phyloP scores from a whole-genome alignment of 176 grass and related monocot genomes.

The Tillandsia fasciculata region DNA sequence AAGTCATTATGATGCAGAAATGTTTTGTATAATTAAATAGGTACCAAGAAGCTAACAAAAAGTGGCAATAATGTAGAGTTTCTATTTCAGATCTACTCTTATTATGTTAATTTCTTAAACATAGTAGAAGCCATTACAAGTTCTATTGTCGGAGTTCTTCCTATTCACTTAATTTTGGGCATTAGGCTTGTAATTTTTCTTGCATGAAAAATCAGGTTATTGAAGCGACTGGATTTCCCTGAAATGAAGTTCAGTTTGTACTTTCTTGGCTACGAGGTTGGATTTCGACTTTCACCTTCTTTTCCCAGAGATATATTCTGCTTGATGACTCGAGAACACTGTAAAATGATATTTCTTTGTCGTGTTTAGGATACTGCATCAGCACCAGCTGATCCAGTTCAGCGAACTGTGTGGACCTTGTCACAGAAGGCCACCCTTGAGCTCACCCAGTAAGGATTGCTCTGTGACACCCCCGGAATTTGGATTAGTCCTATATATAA shows the following conservation, averaged over 20 bases:
- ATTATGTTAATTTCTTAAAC: too few species aligned
- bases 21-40: too few species aligned
- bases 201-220: conserved; percentile 40
- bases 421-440: conserved; percentile 89
- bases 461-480: too few species aligned
- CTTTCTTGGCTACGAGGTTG: conserved; percentile 91
- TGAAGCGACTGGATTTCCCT: conserved; percentile 94
- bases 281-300: conserved; percentile 6
- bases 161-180: too few species aligned
- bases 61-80: too few species aligned
- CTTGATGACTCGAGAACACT: neutral
- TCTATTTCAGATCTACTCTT: too few species aligned
- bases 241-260: conserved; percentile 97
- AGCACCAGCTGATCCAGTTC: conserved; percentile 59
- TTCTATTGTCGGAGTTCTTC: too few species aligned
- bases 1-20: too few species aligned
- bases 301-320: neutral
- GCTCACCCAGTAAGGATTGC: conserved; percentile 62
- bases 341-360: neutral
- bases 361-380: conserved; percentile 42
- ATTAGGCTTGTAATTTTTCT: neutral
- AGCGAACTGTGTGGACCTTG: conserved; percentile 87
- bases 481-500: too few species aligned
- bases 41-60: too few species aligned
- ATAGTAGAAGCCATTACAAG: too few species aligned